Conservation (phyloP, 1,284 basidiomycete genomes). For the Gomphus bonarii region DNA sequence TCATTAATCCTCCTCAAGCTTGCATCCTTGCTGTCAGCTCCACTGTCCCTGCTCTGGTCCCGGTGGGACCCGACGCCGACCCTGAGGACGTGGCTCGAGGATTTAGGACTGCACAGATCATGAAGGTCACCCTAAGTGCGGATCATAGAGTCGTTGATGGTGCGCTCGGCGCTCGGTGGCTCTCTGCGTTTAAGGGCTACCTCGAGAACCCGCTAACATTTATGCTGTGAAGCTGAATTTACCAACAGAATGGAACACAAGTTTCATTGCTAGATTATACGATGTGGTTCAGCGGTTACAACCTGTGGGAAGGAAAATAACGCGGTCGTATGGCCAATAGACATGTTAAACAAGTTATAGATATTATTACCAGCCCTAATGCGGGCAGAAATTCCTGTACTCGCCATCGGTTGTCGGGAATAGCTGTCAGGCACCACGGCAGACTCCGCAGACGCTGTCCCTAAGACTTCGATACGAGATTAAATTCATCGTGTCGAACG, state of each 20-base stretch:
- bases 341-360: not conserved
- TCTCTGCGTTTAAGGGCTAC: slow-evolving; percentile 93
- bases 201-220: slow-evolving; percentile 94
- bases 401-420: no score
- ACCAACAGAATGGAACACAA: not conserved
- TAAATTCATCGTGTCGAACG: not conserved
- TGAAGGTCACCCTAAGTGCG: slow-evolving; percentile 94
- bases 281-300: not conserved
- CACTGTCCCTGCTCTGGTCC: slow-evolving; percentile 80
- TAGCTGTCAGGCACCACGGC: no score
- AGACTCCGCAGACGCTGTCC: no score
- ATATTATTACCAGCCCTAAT: not conserved
- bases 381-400: not conserved
- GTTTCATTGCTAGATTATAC: not conserved
- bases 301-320: not conserved
- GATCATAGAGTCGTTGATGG: slow-evolving; percentile 96
- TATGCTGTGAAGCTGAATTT: slow-evolving; percentile 53
- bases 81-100: slow-evolving; percentile 78
- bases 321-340: not conserved
- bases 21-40: slow-evolving; percentile 95
- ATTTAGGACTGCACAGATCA: slow-evolving; percentile 84
- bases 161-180: slow-evolving; percentile 83
- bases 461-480: not conserved
- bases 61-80: slow-evolving; percentile 32
- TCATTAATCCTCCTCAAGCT: slow-evolving; percentile 98